A percentile compares a stretch with the other conserved stretches of the same genome.
Evolutionary conservation across 1,284 basidiomycete species (phyloP).

Genomic region (Tilletia caries): DNA sequence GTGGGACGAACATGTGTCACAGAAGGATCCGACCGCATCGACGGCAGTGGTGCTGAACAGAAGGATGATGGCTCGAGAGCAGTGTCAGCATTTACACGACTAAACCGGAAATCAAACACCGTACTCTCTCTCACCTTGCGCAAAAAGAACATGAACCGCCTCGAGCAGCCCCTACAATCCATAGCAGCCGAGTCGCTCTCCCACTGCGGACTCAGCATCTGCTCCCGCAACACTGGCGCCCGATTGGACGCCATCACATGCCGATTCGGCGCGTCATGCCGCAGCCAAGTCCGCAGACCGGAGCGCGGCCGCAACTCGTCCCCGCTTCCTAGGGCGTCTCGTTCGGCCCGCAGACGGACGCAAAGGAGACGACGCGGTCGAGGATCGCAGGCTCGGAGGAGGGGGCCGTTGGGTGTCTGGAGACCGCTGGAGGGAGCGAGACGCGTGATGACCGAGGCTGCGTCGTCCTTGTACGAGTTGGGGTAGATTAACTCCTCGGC

Average conservation of each 20-base stretch:
- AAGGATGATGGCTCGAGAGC: neutral
- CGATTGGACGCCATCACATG: constrained; percentile 21
- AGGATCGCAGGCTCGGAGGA: constrained; percentile 28
- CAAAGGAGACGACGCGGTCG: constrained; percentile 32
- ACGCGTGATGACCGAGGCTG: constrained; percentile 45
- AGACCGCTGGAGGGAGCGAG: constrained; percentile 21
- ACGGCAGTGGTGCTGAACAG: constrained; percentile 69
- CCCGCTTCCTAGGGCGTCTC: constrained; percentile 41
- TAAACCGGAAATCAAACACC: too few species aligned
- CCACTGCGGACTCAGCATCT: constrained; percentile 66
- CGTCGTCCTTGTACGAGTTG: constrained; percentile 48
- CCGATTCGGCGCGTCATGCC: constrained; percentile 41
- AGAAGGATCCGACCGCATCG: constrained; percentile 84
- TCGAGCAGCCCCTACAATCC: constrained; percentile 72
- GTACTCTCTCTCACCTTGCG: constrained; percentile 63
- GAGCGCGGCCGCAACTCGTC: constrained; percentile 29
- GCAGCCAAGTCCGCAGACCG: constrained; percentile 43
- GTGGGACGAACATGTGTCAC: constrained; percentile 78
- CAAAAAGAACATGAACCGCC: constrained; percentile 73
- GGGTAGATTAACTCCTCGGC: constrained; percentile 50
- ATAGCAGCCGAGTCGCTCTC: constrained; percentile 72
- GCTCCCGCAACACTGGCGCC: constrained; percentile 31
- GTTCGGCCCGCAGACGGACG: constrained; percentile 24
- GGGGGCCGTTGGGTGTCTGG: neutral
- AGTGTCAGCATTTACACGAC: too few species aligned